Evolutionary conservation across 1,284 basidiomycete genomes (phyloP), one percentile per base, ranked within the genome.

Genomic region (Trametes hirsuta): DNA sequence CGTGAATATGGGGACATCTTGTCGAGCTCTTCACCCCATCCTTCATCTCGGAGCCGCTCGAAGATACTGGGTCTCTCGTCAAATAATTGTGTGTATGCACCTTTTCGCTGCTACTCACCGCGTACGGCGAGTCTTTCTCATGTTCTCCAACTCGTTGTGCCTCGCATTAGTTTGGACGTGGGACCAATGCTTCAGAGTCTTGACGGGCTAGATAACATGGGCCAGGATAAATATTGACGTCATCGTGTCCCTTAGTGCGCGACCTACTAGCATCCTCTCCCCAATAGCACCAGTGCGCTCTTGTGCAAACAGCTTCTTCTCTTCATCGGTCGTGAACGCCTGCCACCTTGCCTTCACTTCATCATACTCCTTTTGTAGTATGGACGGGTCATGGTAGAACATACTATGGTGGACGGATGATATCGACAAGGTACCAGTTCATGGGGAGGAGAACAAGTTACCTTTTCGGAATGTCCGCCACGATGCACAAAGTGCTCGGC

Each of bases 11-110:
- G 9, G 10, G 45, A n/a, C 50, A 61, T 48, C 15, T 37, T 25
- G 25, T 51, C 44, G 11, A 60, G 35, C 11, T 60, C 58, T 5
- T 42, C 49, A n/a, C 48, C 48, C 42, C 47, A 55, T 9, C 53
- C 58, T 47, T 60, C 58, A n/a, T 60, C 25, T 12, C 53, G 42
- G 2, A 61, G 46, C 3, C 47, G 54, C 44, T 37, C 25, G 15
- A 51, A 30, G 3, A 61, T n/a, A 6, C 49, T 52, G 3, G 5
- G 8, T 35, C 0, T 5, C 11, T 3, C 15, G 21, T 41, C 12
- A 39, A 6, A 34, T 2, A 3, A 12, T 10, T 6, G 22, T 10
- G 14, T 18, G 35, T 35, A 18, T 18, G 25, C 15, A 8, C 22
- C 14, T 6, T 11, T 10, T 24, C 25, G 45, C 22, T 47, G 12